Evolutionary conservation across 2,329 filamentous ascomycete genomes (phyloP).

Genomic region (Drechslera avenae): DNA sequence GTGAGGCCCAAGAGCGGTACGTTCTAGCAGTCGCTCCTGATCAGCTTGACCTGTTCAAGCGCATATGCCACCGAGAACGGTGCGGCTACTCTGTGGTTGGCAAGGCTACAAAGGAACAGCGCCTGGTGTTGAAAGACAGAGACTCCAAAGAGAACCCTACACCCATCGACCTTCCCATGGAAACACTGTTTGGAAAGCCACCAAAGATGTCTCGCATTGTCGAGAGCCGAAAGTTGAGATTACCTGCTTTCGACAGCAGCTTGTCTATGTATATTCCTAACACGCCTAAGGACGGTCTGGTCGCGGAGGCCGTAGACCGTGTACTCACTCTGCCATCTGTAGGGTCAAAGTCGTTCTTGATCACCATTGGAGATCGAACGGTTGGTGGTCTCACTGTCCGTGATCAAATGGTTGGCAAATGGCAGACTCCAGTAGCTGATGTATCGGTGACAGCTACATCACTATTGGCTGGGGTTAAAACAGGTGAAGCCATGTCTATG

Average conservation of each 20-base stretch:
- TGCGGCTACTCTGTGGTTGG: slow-evolving; percentile 94
- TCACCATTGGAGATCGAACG: slow-evolving; percentile 92
- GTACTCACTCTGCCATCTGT: slow-evolving; percentile 87
- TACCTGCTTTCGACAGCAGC: slow-evolving; percentile 76
- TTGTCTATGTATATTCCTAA: slow-evolving; percentile 70
- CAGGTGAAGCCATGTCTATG: slow-evolving; percentile 97
- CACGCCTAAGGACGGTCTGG: slow-evolving; percentile 57
- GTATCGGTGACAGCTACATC: slow-evolving; percentile 90
- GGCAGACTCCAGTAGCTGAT: slow-evolving; percentile 93
- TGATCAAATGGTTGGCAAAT: slow-evolving; percentile 95
- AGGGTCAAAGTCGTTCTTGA: slow-evolving; percentile 95
- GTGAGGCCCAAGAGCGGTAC: slow-evolving; percentile 95
- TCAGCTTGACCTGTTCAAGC: slow-evolving; percentile 71
- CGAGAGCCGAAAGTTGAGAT: slow-evolving; percentile 67
- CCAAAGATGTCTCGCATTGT: slow-evolving; percentile 80
- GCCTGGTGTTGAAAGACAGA: slow-evolving; percentile 79
- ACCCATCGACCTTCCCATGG: slow-evolving; percentile 89
- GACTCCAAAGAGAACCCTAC: slow-evolving; percentile 75
- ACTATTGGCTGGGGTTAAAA: slow-evolving; percentile 71
- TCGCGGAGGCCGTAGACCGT: slow-evolving; percentile 75
- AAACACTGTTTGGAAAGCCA: slow-evolving; percentile 83
- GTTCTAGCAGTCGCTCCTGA: slow-evolving; percentile 86
- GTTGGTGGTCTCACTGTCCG: slow-evolving; percentile 87
- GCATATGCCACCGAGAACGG: slow-evolving; percentile 78
- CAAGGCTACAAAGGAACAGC: slow-evolving; percentile 72